A percentile compares a stretch with the other conserved stretches of the same genome.
Conservation (phyloP, 2,329 filamentous ascomycete genomes). For the Pseudophaeomoniella oleicola region DNA sequence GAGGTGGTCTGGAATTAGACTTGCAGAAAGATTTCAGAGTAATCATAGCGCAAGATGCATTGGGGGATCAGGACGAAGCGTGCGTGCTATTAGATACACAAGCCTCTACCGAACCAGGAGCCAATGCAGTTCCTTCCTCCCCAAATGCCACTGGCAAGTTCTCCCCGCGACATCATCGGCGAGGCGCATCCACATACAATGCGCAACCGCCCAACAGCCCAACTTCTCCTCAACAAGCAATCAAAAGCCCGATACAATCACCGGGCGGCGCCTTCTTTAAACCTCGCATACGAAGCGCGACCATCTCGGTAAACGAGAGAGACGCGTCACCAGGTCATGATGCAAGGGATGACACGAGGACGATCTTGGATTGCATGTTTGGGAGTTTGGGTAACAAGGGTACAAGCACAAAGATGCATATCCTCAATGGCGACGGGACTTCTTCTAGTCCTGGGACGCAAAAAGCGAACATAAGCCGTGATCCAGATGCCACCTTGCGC, state of each 20-base stretch:
- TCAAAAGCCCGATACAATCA: not conserved
- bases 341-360: constrained; percentile 34
- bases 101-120: constrained; percentile 18
- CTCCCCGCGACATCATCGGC: not conserved
- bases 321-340: constrained; percentile 14
- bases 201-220: constrained; percentile 13
- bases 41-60: constrained; percentile 32
- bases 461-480: constrained; percentile 9
- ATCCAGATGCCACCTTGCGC: constrained; percentile 17
- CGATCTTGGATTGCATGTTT: constrained; percentile 44
- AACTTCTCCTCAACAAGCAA: not conserved
- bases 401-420: constrained; percentile 47
- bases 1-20: constrained; percentile 30
- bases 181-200: constrained; percentile 8
- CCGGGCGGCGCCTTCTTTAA: constrained; percentile 21
- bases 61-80: constrained; percentile 30
- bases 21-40: constrained; percentile 28
- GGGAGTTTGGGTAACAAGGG: constrained; percentile 44
- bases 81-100: constrained; percentile 30
- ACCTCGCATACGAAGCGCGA: constrained; percentile 29
- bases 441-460: constrained; percentile 8
- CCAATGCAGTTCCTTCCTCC: not conserved
- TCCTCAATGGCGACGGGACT: constrained; percentile 28
- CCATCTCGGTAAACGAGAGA: constrained; percentile 18
- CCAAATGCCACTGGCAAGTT: constrained; percentile 22